Base-by-base conservation (phyloP, 495 filamentous ascomycete genomes). In the Talaromyces nanjingensis region DNA sequence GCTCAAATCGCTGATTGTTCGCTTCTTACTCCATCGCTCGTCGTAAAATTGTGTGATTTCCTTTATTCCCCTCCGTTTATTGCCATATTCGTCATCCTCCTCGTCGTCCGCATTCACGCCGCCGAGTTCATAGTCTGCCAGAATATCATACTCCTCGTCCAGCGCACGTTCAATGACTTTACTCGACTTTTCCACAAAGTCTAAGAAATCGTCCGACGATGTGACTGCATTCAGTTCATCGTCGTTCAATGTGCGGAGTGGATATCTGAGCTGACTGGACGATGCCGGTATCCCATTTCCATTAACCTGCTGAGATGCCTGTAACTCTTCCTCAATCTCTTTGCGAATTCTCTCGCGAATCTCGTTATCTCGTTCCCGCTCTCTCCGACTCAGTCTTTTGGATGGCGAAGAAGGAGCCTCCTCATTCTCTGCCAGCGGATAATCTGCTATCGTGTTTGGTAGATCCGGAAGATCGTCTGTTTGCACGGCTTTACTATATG, bases 91-190 rank as follows among this genome's bases (percentile, higher is more conserved):
- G 67, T 96, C 92, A 69, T 96, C 93, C 60, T 94, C 91, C 59
- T 89, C 90, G 64, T 93, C 85, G 31, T 89, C 78, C 4, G 86
- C 87, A 61, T 85, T 81, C 1, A 78, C 66, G 9, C 86, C 86
- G 59, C 89, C 88, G 3, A 96, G 79, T 53, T 91, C 89, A 76
- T 99, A 99, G 74, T 98, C 92, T 55, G 92, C 92, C 42, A 99
- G 76, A 53, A 99, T 89, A 73, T 99, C 93, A 73, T 97, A 99
- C 59, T 89, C 87, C 67, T 96, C 87, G 69, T 98, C 93, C 63
- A 99, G 76, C 3, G 96, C 93, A 67, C 93, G 88, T 78, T 99
- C 96, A 68, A 98, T 93, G 55, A 99, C 92, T 79, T 97, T 99
- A 53, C 90, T 93, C 31, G 93, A 97, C 66, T 89, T 84, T 68